Evolutionary conservation across 306 rosid genomes (phyloP).

Genomic region (Corylus avellana): DNA sequence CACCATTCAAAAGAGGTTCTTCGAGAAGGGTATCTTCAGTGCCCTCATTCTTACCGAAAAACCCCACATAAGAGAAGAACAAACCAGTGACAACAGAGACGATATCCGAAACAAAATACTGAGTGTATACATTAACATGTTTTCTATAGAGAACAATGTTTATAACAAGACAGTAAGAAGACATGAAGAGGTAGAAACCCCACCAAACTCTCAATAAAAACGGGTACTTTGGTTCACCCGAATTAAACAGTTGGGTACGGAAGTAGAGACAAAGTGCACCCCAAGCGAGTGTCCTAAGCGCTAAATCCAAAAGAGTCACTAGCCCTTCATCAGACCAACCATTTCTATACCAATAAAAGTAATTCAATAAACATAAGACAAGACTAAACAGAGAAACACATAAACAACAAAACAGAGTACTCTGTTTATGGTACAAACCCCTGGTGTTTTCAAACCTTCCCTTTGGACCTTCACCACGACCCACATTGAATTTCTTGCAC

Average conservation of each 20-base stretch:
- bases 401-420: conserved; percentile 24
- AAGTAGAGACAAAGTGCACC: conserved; percentile 43
- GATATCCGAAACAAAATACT: conserved; percentile 46
- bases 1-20: conserved; percentile 71
- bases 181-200: conserved; percentile 50
- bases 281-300: conserved; percentile 49
- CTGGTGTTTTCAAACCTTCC: conserved; percentile 17
- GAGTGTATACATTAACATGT: conserved; percentile 34
- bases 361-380: conserved; percentile 42
- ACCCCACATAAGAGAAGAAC: conserved; percentile 45
- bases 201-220: conserved; percentile 52
- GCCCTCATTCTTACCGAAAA: conserved; percentile 34
- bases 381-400: conserved; percentile 40
- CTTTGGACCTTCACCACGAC: conserved; percentile 26
- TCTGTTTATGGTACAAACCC: conserved; percentile 26
- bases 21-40: conserved; percentile 38
- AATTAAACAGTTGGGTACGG: conserved; percentile 23
- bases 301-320: conserved; percentile 49
- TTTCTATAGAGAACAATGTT: conserved; percentile 41
- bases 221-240: conserved; percentile 27
- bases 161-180: conserved; percentile 44
- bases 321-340: conserved; percentile 41
- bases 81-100: conserved; percentile 45
- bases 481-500: conserved; percentile 35
- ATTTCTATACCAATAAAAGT: conserved; percentile 46